Base-by-base conservation (phyloP, 2,329 filamentous ascomycete species). In the Diaporthe citriasiana region DNA sequence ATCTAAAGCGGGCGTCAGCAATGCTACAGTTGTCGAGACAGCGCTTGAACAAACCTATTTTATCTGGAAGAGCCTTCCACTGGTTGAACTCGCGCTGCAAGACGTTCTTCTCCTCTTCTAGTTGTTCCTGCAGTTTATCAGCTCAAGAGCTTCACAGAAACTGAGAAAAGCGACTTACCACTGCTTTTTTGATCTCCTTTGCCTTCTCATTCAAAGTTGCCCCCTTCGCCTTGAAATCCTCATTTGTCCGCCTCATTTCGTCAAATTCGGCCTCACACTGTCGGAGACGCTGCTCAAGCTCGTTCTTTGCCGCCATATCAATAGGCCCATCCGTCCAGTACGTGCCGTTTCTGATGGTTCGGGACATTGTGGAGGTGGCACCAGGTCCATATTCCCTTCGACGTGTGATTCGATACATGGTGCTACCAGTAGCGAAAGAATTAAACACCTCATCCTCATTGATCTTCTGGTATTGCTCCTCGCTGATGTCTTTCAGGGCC, bases 281-380 rank as follows among this genome's bases (percentile, higher is more conserved):
- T 0, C 78, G 75, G 0, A 93, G 82, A 9, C 86, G 87, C 22
- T 85, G 85, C 74, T 90, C 86, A 22, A 97, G 81, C 69, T 91
- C 88, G 19, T 84, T 82, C 80, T 93, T 94, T 74, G 89, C 92
- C 30, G 89, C 85, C 5, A 84, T 84, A 79, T 97, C 94, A 9
- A 95, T 88, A 4, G 94, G 92, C 75, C 94, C 91, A 59, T 95
- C 91, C 0, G 92, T 95, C 92, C 97, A 98, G 79, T 89, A 90
- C 47, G 81, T 85, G 6, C 94, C 94, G 2, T 82, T 83, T 22
- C 82, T 85, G 19, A 98, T 84, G 71, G 85, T 85, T 47, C 87
- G 89, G 19, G 93, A 91, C 30, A 88, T 86, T 0, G 93, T 95
- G 1, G 94, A 94, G 63, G 90, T 90, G 19, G 93, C 94, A 63